Evolutionary conservation across 2,329 filamentous ascomycete species (phyloP), one percentile per base, ranked within the genome.

Genomic region (Ophiocordyceps camponoti-rufipedis): DNA sequence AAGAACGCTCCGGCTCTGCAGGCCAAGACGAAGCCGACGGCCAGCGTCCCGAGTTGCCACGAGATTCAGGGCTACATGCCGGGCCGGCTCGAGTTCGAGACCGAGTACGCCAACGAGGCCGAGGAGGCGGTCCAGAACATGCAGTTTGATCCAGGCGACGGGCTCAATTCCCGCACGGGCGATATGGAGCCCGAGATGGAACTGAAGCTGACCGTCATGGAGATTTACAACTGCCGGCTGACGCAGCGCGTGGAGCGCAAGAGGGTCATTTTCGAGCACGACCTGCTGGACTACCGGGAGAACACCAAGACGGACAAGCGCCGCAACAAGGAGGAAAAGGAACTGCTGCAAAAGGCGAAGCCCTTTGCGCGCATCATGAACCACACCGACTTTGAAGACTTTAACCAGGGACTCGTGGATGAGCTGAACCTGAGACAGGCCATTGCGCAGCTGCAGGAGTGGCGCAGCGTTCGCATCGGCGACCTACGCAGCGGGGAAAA

Each of bases 61-160:
- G 91, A 98, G 63, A 91, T 98, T 35, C 87, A 95, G 62, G 91
- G 91, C 3, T 98, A 94, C 61, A 98, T 98, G 91, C 91, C 91
- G 3, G 91, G 91, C 41, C 86, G 91, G 39, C 65, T 98, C 51
- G 91, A 98, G 57, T 98, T 98, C 51, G 91, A 98, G 69, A 95
- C 85, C 0, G 91, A 98, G 56, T 91, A 94, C 58, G 85, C 89
- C 56, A 98, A 98, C 56, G 91, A 98, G 56, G 91, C 91, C 1
- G 91, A 98, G 65, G 93, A 96, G 64, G 89, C 89, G 0, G 91
- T 98, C 2, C 91, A 98, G 60, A 80, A 94, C 51, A 96, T 98
- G 88, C 84, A 93, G 51, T 98, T 98, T 56, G 89, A 96, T 47
- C 89, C 91, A 0, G 91, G 91, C 28, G 89, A 95, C 63, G 91